Evolutionary conservation across 2,329 filamentous ascomycete species (phyloP), one percentile per base, ranked within the genome.

Genomic region (Sporothrix brasiliensis): DNA sequence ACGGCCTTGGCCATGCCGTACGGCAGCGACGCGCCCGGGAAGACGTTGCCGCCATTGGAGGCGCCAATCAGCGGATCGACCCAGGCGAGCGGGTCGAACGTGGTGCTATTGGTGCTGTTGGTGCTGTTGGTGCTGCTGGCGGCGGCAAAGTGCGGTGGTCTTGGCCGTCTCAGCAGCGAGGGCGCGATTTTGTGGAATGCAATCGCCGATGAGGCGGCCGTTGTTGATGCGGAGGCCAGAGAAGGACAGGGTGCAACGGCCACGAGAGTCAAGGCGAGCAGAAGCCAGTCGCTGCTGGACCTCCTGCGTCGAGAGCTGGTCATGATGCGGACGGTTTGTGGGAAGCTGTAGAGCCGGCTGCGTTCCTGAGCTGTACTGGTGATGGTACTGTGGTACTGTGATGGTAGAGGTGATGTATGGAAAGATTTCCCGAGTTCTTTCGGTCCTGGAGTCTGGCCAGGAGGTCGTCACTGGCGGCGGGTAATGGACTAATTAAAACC

Each of bases 1-100:
- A 86, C 85, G 21, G 85, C 84, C 77, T 87, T 87, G 67, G 84
- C 85, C 81, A 88, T 84, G 69, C 82, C 81, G 56, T 81, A 83
- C 0, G 82, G 82, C 58, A 83, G 70, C 0, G 79, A 81, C 10
- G 81, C 82, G 34, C 82, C 82, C 1, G 80, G 74, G 69, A 83
- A 83, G 39, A 83, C 80, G 73, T 83, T 82, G 54, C 81, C 80
- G 24, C 80, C 80, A 27, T 80, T 79, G 72, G 73, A 79, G 9
- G 81, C 76, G 5, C 82, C 83, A 54, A 85, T 79, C 53, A 85
- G 77, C 10, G 78, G 79, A 70, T 81, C 77, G 54, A 81, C 78
- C 34, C 56, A 75, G 11, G 49, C 44, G 9, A 75, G 69, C 7
- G 74, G 73, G 47, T 75, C 74, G 47, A 74, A 72, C 2, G 53